Percentiles rank a stretch among this genome's conserved stretches.
Evolutionary conservation across 225 moss, liverwort and hornwort genomes (phyloP).

Genomic region (Pseudisothecium myosuroides): DNA sequence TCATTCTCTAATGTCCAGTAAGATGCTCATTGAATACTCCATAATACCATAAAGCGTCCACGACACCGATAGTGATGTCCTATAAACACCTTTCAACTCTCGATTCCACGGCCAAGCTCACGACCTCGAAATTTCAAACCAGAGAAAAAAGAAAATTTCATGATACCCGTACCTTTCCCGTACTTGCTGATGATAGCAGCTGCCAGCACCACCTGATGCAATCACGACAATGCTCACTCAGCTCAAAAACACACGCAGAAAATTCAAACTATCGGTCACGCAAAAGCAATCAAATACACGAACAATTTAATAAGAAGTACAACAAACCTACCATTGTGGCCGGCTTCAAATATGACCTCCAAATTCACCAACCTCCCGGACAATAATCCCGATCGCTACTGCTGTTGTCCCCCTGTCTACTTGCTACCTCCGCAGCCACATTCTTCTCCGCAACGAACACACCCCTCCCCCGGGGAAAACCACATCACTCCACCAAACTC

Average conservation of each 20-base stretch:
- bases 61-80: neutral
- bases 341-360: slow-evolving; percentile 24
- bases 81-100: neutral
- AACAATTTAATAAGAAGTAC: neutral
- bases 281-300: neutral
- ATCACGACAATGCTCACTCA: neutral
- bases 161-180: slow-evolving; percentile 57
- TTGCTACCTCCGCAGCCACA: slow-evolving; percentile 17
- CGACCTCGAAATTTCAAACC: neutral
- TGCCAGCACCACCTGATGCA: slow-evolving; percentile 85
- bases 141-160: neutral
- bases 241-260: neutral
- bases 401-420: neutral
- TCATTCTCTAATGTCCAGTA: neutral
- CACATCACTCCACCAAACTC: neutral
- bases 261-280: neutral
- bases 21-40: neutral
- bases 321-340: slow-evolving; percentile 58
- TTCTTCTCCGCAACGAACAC: slow-evolving; percentile 8
- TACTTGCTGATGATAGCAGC: slow-evolving; percentile 95
- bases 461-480: neutral
- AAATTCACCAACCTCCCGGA: slow-evolving; percentile 3
- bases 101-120: neutral
- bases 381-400: slow-evolving; percentile 17
- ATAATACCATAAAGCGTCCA: neutral